Conservation (phyloP, 2,329 filamentous ascomycete species). For the Triangularia verruculosa region DNA sequence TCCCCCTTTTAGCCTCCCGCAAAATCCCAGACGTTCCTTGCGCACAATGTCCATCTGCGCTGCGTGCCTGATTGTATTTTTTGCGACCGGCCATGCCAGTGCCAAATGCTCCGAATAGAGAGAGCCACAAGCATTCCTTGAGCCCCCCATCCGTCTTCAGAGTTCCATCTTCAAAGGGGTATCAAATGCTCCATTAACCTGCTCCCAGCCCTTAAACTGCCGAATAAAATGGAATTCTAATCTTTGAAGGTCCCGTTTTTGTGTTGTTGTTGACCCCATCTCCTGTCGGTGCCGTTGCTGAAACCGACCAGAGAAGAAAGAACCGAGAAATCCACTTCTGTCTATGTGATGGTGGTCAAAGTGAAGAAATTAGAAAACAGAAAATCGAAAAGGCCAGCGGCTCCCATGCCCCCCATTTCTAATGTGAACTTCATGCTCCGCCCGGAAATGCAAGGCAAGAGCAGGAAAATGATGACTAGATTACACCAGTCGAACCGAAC, state of each 20-base stretch:
- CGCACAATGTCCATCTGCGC: conserved; percentile 16
- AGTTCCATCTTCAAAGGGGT: conserved; percentile 29
- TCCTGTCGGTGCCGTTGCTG: conserved; percentile 14
- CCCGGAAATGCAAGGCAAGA: conserved; percentile 35
- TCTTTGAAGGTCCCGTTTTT: conserved; percentile 14
- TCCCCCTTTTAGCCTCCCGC: conserved; percentile 6
- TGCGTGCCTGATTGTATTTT: conserved; percentile 5
- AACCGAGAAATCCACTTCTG: conserved; percentile 65
- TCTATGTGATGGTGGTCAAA: conserved; percentile 50
- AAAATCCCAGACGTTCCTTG: conserved; percentile 24
- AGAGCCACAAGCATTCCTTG: conserved; percentile 23
- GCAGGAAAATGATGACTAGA: conserved; percentile 41
- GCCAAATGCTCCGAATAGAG: conserved; percentile 14
- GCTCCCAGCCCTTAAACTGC: conserved; percentile 27
- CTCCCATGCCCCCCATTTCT: conserved; percentile 37
- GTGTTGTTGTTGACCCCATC: background rate
- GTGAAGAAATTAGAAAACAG: conserved; percentile 26
- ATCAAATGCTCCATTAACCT: conserved; percentile 30
- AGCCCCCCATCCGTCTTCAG: conserved; percentile 22
- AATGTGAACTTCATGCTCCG: conserved; percentile 38
- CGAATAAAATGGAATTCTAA: conserved; percentile 31
- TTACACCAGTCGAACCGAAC: conserved; percentile 33
- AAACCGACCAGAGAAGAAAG: conserved; percentile 42
- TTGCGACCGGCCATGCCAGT: conserved; percentile 5
- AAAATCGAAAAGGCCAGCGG: conserved; percentile 29